Evolutionary conservation across 1,284 basidiomycete species (phyloP), one percentile per base, ranked within the genome.

Genomic region (Tremellales sp.): DNA sequence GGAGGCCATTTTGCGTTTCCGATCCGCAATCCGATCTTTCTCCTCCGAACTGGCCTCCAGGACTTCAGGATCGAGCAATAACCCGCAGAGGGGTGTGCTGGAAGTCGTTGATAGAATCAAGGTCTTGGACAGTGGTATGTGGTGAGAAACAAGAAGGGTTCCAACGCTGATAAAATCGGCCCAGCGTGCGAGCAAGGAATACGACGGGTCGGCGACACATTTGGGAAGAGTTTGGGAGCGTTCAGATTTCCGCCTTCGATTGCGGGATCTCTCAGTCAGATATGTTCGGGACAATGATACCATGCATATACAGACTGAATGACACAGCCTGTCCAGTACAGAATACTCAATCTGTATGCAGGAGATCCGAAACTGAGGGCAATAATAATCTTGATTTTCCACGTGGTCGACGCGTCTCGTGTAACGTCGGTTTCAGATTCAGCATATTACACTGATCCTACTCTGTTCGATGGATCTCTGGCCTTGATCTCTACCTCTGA

Each of bases 1-100:
- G n/a, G 69, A 71, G 49, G 63, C 65, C 1, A 58, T 71, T 4
- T 58, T 69, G 9, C 53, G 66, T 18, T 48, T 63, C 22, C 57
- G 65, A 27, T 41, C 45, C 16, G 58, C 59, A 1, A 49, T 65
- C 14, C 9, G 52, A 8, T 35, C 24, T 3, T 46, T 68, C 14
- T 51, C 59, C 27, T 42, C 45, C 13, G 59, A 65, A 38, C 44
- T 68, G 25, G 25, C 51, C 5, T 26, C 9, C 12, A 42, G 9
- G 10, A 9, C 24, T 12, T 12, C 26, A 21, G 38, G 26, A 42
- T 28, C 24, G 12, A 16, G 16, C 19, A 27, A 27, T 26, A 26
- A 35, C 14, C 22, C 21, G 8, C 43, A 52, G 5, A 53, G 55
- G 18, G 38, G 37, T 3, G 10, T 46, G 16, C 25, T 65, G n/a